Percentiles rank a stretch among this genome's conserved stretches.
Conservation (phyloP, 441 rosid species). For the Daphne laureola region DNA sequence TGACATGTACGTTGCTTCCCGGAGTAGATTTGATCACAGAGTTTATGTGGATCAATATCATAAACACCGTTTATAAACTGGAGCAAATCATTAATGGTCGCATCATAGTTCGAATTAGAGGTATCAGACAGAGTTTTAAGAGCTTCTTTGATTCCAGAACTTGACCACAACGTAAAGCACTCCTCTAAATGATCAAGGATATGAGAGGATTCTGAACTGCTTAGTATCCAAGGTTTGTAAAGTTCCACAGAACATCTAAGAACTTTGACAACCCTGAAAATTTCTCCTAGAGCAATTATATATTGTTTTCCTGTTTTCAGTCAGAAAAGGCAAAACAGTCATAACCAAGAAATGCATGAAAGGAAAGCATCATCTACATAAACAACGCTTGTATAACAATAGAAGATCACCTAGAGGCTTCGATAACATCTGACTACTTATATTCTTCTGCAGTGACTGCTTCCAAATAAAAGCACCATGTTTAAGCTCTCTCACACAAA, state of each 20-base stretch:
- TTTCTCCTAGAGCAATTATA: slow-evolving; percentile 59
- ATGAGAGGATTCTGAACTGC: slow-evolving; percentile 23
- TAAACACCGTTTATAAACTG: slow-evolving; percentile 37
- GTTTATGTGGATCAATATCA: slow-evolving; percentile 26
- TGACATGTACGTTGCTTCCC: slow-evolving; percentile 34
- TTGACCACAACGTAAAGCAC: slow-evolving; percentile 51
- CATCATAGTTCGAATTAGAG: slow-evolving; percentile 23
- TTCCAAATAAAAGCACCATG: slow-evolving; percentile 65
- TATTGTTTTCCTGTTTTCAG: slow-evolving; percentile 40
- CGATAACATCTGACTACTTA: slow-evolving; percentile 31
- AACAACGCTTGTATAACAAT: neutral
- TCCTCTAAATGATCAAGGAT: slow-evolving; percentile 33
- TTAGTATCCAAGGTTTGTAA: slow-evolving; percentile 59
- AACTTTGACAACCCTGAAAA: slow-evolving; percentile 55
- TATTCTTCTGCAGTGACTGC: slow-evolving; percentile 31
- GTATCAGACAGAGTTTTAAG: slow-evolving; percentile 33
- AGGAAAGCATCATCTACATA: too few relatives aligned
- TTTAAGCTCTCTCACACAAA: slow-evolving; percentile 55
- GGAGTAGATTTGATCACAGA: slow-evolving; percentile 31
- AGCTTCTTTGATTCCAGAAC: slow-evolving; percentile 63
- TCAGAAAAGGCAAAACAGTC: neutral
- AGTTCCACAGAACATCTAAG: slow-evolving; percentile 43
- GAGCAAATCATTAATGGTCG: slow-evolving; percentile 21
- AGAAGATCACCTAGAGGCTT: slow-evolving; percentile 37
- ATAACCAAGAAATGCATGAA: neutral